phyloP scores from a whole-genome alignment of 2,329 filamentous ascomycete genomes.

The Trichoderma sp. region DNA sequence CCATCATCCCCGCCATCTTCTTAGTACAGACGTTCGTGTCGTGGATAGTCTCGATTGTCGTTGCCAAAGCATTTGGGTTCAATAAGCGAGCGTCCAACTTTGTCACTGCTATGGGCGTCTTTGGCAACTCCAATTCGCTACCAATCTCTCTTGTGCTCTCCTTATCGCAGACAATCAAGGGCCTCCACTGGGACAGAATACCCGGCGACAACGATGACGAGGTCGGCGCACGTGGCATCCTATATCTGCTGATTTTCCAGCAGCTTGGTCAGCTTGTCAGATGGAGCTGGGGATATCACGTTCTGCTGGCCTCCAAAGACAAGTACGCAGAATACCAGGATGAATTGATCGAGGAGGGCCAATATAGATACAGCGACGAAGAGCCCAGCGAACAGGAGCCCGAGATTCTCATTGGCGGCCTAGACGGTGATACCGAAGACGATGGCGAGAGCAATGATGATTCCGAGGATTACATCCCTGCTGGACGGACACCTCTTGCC shows the following conservation, averaged over 20 bases:
- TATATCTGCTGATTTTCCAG: conserved; percentile 96
- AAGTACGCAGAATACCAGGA: conserved; percentile 64
- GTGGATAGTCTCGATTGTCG: conserved; percentile 67
- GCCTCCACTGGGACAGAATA: conserved; percentile 89
- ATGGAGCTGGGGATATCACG: conserved; percentile 98
- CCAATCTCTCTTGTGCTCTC: conserved; percentile 95
- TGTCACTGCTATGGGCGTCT: conserved; percentile 93
- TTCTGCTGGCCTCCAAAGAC: conserved; percentile 82
- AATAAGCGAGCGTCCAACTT: conserved; percentile 87
- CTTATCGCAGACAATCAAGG: conserved; percentile 84
- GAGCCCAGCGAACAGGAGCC: conserved; percentile 42
- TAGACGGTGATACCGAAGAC: conserved; percentile 39
- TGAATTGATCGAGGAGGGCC: conserved; percentile 54
- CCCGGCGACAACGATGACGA: conserved; percentile 93
- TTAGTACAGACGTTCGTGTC: conserved; percentile 82
- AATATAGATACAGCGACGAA: conserved; percentile 51
- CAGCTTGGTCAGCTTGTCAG: conserved; percentile 91
- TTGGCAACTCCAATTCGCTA: conserved; percentile 96
- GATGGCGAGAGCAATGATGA: conserved; percentile 37
- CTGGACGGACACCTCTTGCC: conserved; percentile 53
- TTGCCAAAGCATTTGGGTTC: conserved; percentile 76
- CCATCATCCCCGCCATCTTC: conserved; percentile 94
- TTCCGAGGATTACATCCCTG: conserved; percentile 51
- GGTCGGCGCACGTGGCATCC: conserved; percentile 86
- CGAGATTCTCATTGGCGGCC: conserved; percentile 40